Percentiles rank a stretch among this genome's conserved stretches.
Conservation (phyloP, 352 stramenopile genomes). For the Phytopythium delawarense region DNA sequence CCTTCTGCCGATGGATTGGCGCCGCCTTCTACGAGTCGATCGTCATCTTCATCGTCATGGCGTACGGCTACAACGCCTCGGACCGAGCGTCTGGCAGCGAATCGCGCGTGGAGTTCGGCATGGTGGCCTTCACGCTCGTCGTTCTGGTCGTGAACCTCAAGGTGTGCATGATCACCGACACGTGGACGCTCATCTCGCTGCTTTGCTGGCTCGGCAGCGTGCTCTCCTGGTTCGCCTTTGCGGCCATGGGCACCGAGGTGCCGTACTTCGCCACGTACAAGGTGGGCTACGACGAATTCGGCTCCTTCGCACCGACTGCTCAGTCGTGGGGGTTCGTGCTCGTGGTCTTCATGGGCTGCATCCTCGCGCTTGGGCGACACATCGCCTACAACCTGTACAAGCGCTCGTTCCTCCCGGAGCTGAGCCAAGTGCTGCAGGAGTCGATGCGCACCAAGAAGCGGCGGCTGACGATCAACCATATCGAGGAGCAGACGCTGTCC, state of each 20-base stretch:
- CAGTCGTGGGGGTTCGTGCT: constrained; percentile 55
- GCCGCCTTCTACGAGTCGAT: constrained; percentile 75
- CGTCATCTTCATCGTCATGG: constrained; percentile 79
- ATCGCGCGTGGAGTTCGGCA: constrained; percentile 78
- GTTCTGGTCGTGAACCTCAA: constrained; percentile 95
- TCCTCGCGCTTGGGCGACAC: constrained; percentile 64
- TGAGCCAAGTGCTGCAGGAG: constrained; percentile 69
- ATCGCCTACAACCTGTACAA: constrained; percentile 81
- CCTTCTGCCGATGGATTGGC: constrained; percentile 73
- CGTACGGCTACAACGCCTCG: constrained; percentile 70
- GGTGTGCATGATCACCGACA: constrained; percentile 81
- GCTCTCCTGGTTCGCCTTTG: constrained; percentile 67
- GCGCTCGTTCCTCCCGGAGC: constrained; percentile 66
- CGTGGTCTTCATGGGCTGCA: constrained; percentile 62
- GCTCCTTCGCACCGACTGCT: constrained; percentile 54
- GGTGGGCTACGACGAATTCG: constrained; percentile 78
- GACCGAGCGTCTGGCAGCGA: constrained; percentile 52
- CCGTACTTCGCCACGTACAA: constrained; percentile 61
- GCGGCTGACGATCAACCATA: constrained; percentile 66
- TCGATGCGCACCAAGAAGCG: constrained; percentile 38
- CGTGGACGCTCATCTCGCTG: constrained; percentile 64
- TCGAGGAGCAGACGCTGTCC: constrained; percentile 69
- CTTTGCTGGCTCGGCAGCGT: constrained; percentile 60
- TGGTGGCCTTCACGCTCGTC: constrained; percentile 89
- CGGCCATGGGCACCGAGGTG: constrained; percentile 46